Evolutionary conservation across 2,329 filamentous ascomycete genomes (phyloP).

Genomic region (Ophiostoma australiae): DNA sequence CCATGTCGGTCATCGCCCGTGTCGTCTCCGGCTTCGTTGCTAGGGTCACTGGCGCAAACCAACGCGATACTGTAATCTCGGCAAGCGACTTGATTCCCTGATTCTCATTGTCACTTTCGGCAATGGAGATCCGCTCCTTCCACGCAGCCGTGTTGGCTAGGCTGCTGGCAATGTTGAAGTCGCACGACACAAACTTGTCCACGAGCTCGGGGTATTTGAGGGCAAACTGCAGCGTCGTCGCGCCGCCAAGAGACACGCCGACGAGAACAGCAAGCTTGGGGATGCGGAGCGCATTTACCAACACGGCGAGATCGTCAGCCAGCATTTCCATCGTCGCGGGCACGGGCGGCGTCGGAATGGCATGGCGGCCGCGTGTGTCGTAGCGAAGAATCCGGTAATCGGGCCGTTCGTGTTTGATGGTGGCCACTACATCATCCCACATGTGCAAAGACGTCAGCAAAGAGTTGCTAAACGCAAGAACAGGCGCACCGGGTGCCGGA

Average conservation of each 20-base stretch:
- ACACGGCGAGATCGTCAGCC: conserved; percentile 58
- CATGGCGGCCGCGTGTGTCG: conserved; percentile 64
- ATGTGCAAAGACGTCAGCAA: conserved; percentile 73
- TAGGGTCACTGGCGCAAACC: conserved; percentile 63
- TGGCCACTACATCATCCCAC: conserved; percentile 69
- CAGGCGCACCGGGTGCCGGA: conserved; percentile 59
- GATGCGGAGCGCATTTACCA: conserved; percentile 67
- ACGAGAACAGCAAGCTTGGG: conserved; percentile 61
- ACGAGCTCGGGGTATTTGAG: conserved; percentile 60
- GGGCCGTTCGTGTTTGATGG: conserved; percentile 56
- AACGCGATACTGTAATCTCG: conserved; percentile 64
- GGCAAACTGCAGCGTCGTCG: conserved; percentile 68
- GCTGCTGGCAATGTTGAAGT: conserved; percentile 71
- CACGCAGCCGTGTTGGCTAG: conserved; percentile 72
- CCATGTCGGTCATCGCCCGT: conserved; percentile 61
- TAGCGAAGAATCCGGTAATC: conserved; percentile 72
- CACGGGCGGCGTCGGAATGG: conserved; percentile 43
- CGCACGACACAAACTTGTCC: conserved; percentile 63
- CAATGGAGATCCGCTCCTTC: conserved; percentile 68
- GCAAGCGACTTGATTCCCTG: conserved; percentile 61
- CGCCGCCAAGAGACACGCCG: conserved; percentile 77
- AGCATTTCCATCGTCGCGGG: conserved; percentile 60
- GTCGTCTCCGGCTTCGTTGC: conserved; percentile 44
- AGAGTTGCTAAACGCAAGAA: conserved; percentile 73
- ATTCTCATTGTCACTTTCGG: conserved; percentile 44